Percentiles rank a stretch among this genome's conserved stretches.
Evolutionary conservation across 2,329 filamentous ascomycete genomes (phyloP).

Genomic region (Sarocladiaceae sp.): DNA sequence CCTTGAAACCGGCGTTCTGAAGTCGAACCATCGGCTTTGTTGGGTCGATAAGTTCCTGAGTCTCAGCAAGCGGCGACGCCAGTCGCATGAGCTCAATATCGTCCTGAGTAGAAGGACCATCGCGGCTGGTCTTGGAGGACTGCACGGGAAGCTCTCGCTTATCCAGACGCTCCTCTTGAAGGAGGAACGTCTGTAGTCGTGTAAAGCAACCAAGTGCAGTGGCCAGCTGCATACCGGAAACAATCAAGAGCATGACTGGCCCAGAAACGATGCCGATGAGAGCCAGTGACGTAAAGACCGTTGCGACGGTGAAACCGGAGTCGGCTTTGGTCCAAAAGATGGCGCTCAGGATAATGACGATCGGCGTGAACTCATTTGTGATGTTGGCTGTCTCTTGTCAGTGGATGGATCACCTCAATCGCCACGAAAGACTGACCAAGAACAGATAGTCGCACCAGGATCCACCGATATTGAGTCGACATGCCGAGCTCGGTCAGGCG

Average conservation of each 20-base stretch:
- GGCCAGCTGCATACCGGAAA: slow-evolving; percentile 26
- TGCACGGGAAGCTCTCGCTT: slow-evolving; percentile 9
- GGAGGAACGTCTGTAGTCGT: slow-evolving; percentile 26
- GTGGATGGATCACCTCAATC: background rate
- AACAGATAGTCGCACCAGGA: slow-evolving; percentile 25
- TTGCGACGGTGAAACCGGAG: slow-evolving; percentile 22
- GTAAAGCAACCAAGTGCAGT: slow-evolving; percentile 26
- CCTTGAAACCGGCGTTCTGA: slow-evolving; percentile 14
- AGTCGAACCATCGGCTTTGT: background rate
- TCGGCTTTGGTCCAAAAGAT: slow-evolving; percentile 25
- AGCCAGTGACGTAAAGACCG: slow-evolving; percentile 30
- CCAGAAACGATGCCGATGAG: slow-evolving; percentile 26
- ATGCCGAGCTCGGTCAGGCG: slow-evolving; percentile 31
- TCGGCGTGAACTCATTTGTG: slow-evolving; percentile 23
- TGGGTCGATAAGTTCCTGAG: too few relatives aligned
- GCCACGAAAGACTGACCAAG: slow-evolving; percentile 18
- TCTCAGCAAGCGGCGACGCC: too few relatives aligned
- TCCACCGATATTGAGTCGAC: slow-evolving; percentile 28
- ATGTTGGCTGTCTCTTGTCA: slow-evolving; percentile 16
- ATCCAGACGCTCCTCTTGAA: slow-evolving; percentile 18
- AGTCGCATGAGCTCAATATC: background rate
- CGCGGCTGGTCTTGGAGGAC: background rate
- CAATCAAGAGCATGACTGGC: slow-evolving; percentile 26
- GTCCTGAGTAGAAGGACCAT: too few relatives aligned
- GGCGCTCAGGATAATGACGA: slow-evolving; percentile 26